A percentile compares a stretch with the other conserved stretches of the same genome.
phyloP scores from a whole-genome alignment of 495 filamentous ascomycete species.

The Parachaetomium inaequale region DNA sequence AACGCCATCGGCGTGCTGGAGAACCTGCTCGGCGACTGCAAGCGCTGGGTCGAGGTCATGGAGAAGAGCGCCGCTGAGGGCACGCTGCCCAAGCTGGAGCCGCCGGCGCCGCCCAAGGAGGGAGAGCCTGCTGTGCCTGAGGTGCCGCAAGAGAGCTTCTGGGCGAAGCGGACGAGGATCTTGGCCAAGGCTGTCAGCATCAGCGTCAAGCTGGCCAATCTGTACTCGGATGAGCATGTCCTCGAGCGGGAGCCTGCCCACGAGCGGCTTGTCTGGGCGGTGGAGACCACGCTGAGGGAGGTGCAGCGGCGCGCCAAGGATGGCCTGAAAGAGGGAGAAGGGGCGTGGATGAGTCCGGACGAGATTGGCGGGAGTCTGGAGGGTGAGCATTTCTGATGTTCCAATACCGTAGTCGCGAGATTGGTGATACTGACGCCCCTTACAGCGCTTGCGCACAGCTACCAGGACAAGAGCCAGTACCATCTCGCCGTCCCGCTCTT shows the following conservation, averaged over 20 bases:
- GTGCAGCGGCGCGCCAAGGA: constrained; percentile 60
- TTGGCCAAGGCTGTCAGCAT: constrained; percentile 70
- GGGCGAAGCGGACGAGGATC: constrained; percentile 64
- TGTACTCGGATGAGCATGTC: constrained; percentile 63
- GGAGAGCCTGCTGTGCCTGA: constrained; percentile 1
- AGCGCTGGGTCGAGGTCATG: constrained; percentile 58
- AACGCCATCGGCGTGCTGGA: constrained; percentile 73
- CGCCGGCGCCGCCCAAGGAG: constrained; percentile 25
- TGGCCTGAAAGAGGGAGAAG: constrained; percentile 59
- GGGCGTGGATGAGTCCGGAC: constrained; percentile 68
- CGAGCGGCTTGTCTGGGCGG: constrained; percentile 70
- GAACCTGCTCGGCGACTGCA: constrained; percentile 56
- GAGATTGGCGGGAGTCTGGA: constrained; percentile 71
- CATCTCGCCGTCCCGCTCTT: constrained; percentile 85
- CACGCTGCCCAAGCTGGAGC: constrained; percentile 31
- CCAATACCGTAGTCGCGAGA: not conserved
- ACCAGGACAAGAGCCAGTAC: constrained; percentile 62
- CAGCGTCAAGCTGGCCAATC: constrained; percentile 73
- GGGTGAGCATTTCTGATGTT: constrained; percentile 39
- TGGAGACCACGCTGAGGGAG: constrained; percentile 76
- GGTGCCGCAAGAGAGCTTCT: constrained; percentile 41
- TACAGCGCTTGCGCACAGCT: constrained; percentile 66
- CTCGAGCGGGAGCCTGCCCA: constrained; percentile 64
- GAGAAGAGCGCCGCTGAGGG: constrained; percentile 53
- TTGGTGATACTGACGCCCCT: constrained; percentile 17